A percentile compares a stretch with the other conserved stretches of the same genome.
phyloP scores from a whole-genome alignment of 768 basidiomycete species.

The Leucocoprinus leucothites region DNA sequence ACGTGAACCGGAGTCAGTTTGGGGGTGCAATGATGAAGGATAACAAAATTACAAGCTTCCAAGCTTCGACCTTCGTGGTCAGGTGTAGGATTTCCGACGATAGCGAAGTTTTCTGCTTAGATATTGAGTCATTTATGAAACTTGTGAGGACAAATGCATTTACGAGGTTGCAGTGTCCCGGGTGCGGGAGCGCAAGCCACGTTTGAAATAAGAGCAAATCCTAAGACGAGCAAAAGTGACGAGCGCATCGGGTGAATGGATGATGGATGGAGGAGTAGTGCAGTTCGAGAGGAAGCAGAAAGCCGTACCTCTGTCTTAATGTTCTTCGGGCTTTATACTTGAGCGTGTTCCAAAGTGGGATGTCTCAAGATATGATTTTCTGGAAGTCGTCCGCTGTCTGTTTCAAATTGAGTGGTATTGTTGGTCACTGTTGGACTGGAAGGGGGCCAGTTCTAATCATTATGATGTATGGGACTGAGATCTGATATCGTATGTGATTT shows the following conservation, averaged over 20 bases:
- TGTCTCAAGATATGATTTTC: neutral
- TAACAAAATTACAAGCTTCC: too few relatives aligned
- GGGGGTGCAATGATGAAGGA: too few relatives aligned
- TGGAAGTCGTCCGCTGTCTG: neutral
- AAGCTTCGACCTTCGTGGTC: neutral
- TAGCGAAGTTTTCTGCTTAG: constrained; percentile 1
- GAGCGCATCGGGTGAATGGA: neutral
- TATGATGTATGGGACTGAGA: neutral
- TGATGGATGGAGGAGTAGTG: too few relatives aligned
- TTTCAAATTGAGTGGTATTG: constrained; percentile 1
- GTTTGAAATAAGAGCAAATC: neutral
- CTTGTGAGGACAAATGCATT: neutral
- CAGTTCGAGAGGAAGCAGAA: neutral
- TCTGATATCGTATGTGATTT: neutral
- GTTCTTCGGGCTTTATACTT: neutral
- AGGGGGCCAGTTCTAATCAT: constrained; percentile 1
- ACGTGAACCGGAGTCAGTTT: neutral
- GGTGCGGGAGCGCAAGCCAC: neutral
- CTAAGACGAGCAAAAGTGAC: neutral
- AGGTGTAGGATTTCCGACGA: constrained; percentile 5
- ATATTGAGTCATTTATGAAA: neutral
- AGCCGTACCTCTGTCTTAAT: too few relatives aligned
- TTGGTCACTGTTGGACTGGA: neutral
- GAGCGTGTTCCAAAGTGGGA: neutral
- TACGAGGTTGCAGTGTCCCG: neutral